Percentiles rank a stretch among this genome's conserved stretches.
phyloP scores from a whole-genome alignment of 2,329 filamentous ascomycete genomes.

The Didymella lethalis region DNA sequence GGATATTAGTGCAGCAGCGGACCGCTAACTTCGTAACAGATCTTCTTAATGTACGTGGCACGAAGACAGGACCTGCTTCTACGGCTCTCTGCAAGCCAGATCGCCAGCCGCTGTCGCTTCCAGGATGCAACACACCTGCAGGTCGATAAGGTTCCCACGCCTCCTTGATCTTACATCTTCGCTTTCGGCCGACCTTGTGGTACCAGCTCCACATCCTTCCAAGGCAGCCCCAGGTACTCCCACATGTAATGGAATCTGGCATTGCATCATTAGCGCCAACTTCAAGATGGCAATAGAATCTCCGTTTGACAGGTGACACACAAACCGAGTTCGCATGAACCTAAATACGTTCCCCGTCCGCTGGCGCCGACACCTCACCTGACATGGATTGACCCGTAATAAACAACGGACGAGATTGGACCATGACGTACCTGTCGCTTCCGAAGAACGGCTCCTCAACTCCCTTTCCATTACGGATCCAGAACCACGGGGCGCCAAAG shows the following conservation, averaged over 20 bases:
- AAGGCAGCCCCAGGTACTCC: slow-evolving; percentile 68
- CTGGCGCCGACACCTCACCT: slow-evolving; percentile 21
- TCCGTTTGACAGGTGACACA: slow-evolving; percentile 25
- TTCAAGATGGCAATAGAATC: slow-evolving; percentile 2
- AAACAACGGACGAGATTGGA: slow-evolving; percentile 3
- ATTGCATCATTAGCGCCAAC: slow-evolving; percentile 24
- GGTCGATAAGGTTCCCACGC: neutral
- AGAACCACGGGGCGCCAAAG: slow-evolving; percentile 80
- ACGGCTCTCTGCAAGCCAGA: slow-evolving; percentile 6
- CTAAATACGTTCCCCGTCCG: slow-evolving; percentile 17
- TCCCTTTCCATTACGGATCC: slow-evolving; percentile 67
- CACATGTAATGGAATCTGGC: slow-evolving; percentile 73
- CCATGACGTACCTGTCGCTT: slow-evolving; percentile 67
- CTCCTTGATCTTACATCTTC: slow-evolving; percentile 36
- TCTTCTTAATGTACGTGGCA: neutral
- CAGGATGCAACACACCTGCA: slow-evolving; percentile 7
- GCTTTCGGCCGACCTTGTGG: slow-evolving; percentile 40
- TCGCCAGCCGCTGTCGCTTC: neutral
- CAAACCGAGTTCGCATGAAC: slow-evolving; percentile 22
- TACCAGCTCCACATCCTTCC: slow-evolving; percentile 61
- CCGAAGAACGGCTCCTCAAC: slow-evolving; percentile 76
- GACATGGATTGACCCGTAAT: slow-evolving; percentile 12
- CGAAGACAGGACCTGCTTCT: neutral
- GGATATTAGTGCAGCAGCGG: neutral
- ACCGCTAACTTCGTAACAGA: neutral